Evolutionary conservation across 345 rosid genomes (phyloP).

Genomic region (Xanthoceras sorbifolium): DNA sequence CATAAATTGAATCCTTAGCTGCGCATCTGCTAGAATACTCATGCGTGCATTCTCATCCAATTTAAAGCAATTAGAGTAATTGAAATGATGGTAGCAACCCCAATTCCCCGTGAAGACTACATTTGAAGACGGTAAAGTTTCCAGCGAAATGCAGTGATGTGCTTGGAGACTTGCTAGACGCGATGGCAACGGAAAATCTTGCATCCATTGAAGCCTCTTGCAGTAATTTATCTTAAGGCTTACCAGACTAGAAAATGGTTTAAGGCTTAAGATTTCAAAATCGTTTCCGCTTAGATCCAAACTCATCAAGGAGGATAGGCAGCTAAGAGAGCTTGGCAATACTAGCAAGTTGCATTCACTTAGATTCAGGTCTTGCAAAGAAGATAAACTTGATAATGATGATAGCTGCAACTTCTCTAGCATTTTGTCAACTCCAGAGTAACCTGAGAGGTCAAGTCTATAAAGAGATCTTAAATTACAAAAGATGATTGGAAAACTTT

Average conservation of each 20-base stretch:
- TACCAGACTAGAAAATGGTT: neutral
- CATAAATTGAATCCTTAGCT: neutral
- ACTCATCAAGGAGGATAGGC: neutral
- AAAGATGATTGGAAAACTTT: slow-evolving; percentile 2
- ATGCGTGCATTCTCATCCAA: neutral
- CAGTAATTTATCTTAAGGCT: neutral
- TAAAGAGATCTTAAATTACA: neutral
- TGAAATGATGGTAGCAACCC: neutral
- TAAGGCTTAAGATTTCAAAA: slow-evolving; percentile 9
- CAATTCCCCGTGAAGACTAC: neutral
- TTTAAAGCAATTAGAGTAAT: neutral
- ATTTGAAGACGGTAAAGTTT: neutral
- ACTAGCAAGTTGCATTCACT: neutral
- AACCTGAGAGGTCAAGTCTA: neutral
- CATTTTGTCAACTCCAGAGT: neutral
- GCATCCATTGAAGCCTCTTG: neutral
- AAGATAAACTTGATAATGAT: neutral
- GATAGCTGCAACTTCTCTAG: neutral
- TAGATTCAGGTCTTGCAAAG: neutral
- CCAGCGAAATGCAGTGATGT: neutral
- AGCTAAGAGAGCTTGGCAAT: neutral
- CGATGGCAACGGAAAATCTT: neutral
- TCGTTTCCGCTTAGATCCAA: neutral
- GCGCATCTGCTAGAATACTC: neutral
- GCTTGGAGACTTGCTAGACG: neutral